A percentile compares a stretch with the other conserved stretches of the same genome.
These are phyloP conservation scores for Plasmodium sp. DNA, from an alignment of 169 alveolate species.

Conservation along the genomic window DNA sequence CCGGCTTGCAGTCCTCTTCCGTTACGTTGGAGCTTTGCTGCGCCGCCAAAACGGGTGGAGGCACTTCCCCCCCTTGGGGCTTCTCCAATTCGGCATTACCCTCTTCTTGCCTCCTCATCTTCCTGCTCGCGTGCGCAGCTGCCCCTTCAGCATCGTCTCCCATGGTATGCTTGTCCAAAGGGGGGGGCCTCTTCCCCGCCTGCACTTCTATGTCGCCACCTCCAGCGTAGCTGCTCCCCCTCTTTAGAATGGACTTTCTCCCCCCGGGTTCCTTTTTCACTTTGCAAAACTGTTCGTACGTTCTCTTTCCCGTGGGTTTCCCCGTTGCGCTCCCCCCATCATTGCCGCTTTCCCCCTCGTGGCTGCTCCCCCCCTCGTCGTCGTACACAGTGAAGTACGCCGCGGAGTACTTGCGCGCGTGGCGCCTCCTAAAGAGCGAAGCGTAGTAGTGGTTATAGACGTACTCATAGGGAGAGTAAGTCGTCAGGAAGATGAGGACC, in stretches of 20 bases:
- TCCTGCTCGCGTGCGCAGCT: neutral
- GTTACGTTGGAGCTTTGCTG: neutral
- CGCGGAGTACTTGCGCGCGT: constrained; percentile 12
- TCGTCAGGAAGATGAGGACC: constrained; percentile 50
- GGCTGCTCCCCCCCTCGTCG: neutral
- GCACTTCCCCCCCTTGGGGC: neutral
- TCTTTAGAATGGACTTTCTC: constrained; percentile 5
- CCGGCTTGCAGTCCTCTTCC: neutral
- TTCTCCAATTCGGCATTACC: neutral
- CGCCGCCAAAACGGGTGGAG: neutral
- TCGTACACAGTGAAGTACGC: constrained; percentile 41
- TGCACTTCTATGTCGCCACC: neutral
- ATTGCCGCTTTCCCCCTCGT: neutral
- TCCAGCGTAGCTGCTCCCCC: neutral
- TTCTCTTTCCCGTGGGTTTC: neutral
- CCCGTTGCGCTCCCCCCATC: neutral
- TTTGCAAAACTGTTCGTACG: neutral
- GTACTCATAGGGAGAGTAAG: constrained; percentile 68
- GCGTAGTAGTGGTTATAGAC: constrained; percentile 56
- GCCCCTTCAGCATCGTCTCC: no score
- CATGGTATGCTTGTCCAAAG: no score
- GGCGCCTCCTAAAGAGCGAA: neutral
- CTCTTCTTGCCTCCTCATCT: neutral
- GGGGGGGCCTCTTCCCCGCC: neutral
- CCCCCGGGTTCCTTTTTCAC: neutral